Conservation (phyloP, 148 eudicot species). For the Vaccinium myrtillus region DNA sequence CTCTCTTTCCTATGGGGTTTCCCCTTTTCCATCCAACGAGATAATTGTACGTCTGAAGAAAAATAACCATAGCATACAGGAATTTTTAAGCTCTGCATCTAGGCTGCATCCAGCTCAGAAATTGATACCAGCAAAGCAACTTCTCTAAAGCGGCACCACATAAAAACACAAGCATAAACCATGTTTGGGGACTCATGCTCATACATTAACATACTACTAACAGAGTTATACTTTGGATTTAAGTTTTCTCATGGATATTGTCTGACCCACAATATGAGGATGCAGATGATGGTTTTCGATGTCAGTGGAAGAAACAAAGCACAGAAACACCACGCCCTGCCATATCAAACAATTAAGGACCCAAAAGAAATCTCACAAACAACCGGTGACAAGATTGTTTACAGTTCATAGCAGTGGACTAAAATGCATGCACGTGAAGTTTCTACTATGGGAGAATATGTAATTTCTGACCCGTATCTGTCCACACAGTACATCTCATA, state of each 20-base stretch:
- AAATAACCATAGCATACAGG: background rate
- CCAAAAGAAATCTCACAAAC: no score
- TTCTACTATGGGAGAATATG: background rate
- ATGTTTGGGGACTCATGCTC: background rate
- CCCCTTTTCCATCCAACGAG: background rate
- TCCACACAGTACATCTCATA: slow-evolving; percentile 72
- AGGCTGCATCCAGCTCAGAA: slow-evolving; percentile 1
- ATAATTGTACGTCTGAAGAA: background rate
- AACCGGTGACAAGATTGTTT: background rate
- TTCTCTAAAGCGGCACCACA: background rate
- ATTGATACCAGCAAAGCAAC: background rate
- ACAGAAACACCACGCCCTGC: background rate
- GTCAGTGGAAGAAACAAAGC: background rate
- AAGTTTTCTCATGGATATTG: background rate
- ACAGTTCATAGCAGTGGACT: background rate
- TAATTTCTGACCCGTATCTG: slow-evolving; percentile 78
- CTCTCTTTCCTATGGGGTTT: background rate
- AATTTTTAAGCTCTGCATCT: background rate
- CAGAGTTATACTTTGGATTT: background rate
- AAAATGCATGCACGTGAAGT: background rate
- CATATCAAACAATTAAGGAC: no score
- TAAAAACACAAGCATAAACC: background rate
- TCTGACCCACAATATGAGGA: background rate
- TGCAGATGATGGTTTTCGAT: background rate
- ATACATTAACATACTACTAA: background rate